phyloP scores from a whole-genome alignment of 169 alveolate species.

The Sarcocystis neurona region DNA sequence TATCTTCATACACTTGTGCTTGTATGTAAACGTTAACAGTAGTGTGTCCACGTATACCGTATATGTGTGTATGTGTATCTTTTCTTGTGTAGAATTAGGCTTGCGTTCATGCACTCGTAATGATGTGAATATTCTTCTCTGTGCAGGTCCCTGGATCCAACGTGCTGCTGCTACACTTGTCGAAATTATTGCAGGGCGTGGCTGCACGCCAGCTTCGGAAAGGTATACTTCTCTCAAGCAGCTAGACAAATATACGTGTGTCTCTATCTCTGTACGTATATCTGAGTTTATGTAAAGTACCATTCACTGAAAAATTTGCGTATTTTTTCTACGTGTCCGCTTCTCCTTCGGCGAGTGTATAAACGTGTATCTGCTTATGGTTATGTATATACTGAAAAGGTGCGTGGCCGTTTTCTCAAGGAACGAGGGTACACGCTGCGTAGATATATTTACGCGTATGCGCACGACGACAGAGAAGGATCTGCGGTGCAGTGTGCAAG shows the following conservation, averaged over 20 bases:
- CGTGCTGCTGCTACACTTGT: slow-evolving; percentile 93
- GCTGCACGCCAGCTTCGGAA: slow-evolving; percentile 78
- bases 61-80: not conserved
- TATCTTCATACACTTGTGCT: not conserved
- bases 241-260: too few relatives aligned
- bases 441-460: too few relatives aligned
- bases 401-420: too few relatives aligned
- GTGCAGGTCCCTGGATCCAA: slow-evolving; percentile 73
- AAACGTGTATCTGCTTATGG: not conserved
- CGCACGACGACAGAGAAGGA: too few relatives aligned
- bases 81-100: not conserved
- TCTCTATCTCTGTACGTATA: too few relatives aligned
- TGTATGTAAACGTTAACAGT: too few relatives aligned
- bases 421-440: too few relatives aligned
- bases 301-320: too few relatives aligned
- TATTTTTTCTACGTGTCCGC: not conserved
- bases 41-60: not conserved
- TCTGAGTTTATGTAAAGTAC: too few relatives aligned
- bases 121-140: not conserved
- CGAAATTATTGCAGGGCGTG: slow-evolving; percentile 89
- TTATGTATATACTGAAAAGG: not conserved
- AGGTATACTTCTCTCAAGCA: slow-evolving; percentile 69
- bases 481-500: too few relatives aligned
- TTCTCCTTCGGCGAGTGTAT: not conserved
- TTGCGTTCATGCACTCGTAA: too few relatives aligned